Base-by-base conservation (phyloP, 1,284 basidiomycete genomes). In the Cutaneotrichosporon mucoides region DNA sequence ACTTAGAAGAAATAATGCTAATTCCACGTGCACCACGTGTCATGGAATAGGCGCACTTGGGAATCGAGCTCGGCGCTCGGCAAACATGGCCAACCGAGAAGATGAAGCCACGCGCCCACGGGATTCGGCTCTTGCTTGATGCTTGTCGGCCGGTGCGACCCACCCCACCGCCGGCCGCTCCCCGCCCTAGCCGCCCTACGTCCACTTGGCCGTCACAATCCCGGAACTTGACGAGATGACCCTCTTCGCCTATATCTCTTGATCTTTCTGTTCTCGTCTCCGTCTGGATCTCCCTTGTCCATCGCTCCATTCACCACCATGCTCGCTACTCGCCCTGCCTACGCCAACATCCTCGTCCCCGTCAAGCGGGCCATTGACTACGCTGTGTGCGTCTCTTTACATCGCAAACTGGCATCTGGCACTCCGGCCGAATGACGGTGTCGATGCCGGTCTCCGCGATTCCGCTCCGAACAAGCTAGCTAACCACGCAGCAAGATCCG, bases 261-360 rank as follows among this genome's bases (percentile, higher is more conserved):
- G 41, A 46, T 53, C 53, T 50, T 47, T 42, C n/a, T 24, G 24
- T 38, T 36, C 38, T 37, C 50, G 50, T 52, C 48, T 44, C 44
- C 41, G 15, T 24, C 24, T 24, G 24, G 24, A 24, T 24, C 24
- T 24, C 24, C 24, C 24, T 24, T 24, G 24, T 35, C 52, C 15
- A n/a, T 53, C 45, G 24, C 36, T 10, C 13, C 50, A 24, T 35
- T 40, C 47, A 40, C 38, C 65, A 64, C 36, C 44, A 92, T 92
- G 90, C 82, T 86, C 67, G 88, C 90, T 5, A 86, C 89, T 53
- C 78, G 86, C 51, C 79, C 81, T 9, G 83, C 86, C 59, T 80
- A 90, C 64, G 82, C 94, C 69, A 90, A 94, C 79, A 87, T 96
- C 64, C 85, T 96, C 56, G 92, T 96, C 7, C 92, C 92, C 37